These are phyloP conservation scores for Drechmeria coniospora DNA, from an alignment of 2,329 filamentous ascomycete species.

Conservation along the genomic window DNA sequence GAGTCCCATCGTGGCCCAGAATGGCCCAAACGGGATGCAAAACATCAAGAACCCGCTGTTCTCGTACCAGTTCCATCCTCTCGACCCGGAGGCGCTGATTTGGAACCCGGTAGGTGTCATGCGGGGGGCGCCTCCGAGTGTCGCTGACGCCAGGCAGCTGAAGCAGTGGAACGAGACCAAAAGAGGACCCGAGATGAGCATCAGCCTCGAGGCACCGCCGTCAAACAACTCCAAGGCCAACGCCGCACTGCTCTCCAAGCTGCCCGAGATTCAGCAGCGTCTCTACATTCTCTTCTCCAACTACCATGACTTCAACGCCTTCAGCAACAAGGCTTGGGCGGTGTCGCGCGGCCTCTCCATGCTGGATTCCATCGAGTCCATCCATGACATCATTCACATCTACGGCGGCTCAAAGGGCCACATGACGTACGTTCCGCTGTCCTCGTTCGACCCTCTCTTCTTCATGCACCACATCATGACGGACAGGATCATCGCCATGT, in stretches of 20 bases:
- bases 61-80: constrained; percentile 43
- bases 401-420: constrained; percentile 46
- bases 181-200: constrained; percentile 29
- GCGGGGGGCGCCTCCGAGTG: constrained; percentile 2
- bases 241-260: constrained; percentile 25
- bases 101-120: constrained; percentile 38
- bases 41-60: constrained; percentile 47
- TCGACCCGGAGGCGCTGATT: constrained; percentile 41
- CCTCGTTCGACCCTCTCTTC: constrained; percentile 67
- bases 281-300: constrained; percentile 53
- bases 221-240: constrained; percentile 47
- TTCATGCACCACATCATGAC: constrained; percentile 64
- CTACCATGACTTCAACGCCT: constrained; percentile 51
- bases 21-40: constrained; percentile 40
- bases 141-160: constrained; percentile 24
- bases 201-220: constrained; percentile 14
- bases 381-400: constrained; percentile 49
- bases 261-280: constrained; percentile 41
- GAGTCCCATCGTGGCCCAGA: constrained; percentile 33
- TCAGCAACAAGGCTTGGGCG: constrained; percentile 55
- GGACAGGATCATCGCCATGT: constrained; percentile 61
- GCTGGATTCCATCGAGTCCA: constrained; percentile 48
- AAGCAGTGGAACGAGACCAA: constrained; percentile 44
- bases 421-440: constrained; percentile 55
- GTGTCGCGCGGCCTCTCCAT: constrained; percentile 26